These are phyloP conservation scores for Penicillium ucsense DNA, from an alignment of 495 filamentous ascomycete genomes.

Conservation along the genomic window DNA sequence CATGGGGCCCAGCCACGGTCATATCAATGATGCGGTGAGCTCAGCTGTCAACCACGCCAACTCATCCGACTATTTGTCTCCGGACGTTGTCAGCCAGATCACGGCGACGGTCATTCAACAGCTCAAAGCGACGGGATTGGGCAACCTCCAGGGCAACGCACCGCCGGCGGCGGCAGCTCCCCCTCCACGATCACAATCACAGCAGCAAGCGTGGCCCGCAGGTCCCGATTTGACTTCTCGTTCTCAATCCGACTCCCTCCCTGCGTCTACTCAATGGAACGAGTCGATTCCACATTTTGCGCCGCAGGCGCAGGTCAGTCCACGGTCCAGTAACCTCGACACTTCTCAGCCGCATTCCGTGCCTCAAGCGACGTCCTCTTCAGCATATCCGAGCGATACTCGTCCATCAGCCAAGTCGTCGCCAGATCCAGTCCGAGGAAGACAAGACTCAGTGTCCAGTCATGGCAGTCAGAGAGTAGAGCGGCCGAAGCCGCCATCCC, in stretches of 20 bases:
- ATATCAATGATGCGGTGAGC: constrained; percentile 41
- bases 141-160: constrained; percentile 14
- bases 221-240: constrained; percentile 17
- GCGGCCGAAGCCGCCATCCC: constrained; percentile 35
- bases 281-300: constrained; percentile 3
- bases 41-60: constrained; percentile 33
- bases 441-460: constrained; percentile 23
- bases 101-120: constrained; percentile 47
- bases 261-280: constrained; percentile 11
- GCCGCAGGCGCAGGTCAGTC: constrained; percentile 6
- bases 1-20: constrained; percentile 5
- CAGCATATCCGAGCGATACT: constrained; percentile 13
- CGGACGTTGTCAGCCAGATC: constrained; percentile 41
- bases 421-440: constrained; percentile 12
- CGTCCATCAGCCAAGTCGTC: constrained; percentile 18
- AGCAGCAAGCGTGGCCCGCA: constrained; percentile 21
- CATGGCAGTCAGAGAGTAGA: constrained; percentile 25
- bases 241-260: constrained; percentile 23
- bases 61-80: constrained; percentile 31
- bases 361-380: constrained; percentile 2
- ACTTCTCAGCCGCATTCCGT: constrained; percentile 34
- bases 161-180: constrained; percentile 13
- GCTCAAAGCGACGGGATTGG: constrained; percentile 35
- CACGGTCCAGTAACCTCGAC: constrained; percentile 21
- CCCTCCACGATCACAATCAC: constrained; percentile 22